Conservation (phyloP, 2,329 filamentous ascomycete genomes). For the Didymella keratinophila region DNA sequence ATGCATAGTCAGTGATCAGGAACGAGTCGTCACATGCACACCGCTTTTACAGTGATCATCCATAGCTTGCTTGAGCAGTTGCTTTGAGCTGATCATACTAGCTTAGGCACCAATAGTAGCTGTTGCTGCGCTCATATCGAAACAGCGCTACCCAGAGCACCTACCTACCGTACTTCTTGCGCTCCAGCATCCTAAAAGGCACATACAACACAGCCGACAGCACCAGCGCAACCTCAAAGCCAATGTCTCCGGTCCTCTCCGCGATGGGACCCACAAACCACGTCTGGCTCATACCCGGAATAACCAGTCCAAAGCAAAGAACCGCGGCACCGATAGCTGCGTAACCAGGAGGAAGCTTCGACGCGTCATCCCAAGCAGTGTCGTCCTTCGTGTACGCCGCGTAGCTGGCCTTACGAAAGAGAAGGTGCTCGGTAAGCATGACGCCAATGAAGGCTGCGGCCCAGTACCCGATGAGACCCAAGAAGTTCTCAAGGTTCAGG, state of each 20-base stretch:
- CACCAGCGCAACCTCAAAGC: constrained; percentile 69
- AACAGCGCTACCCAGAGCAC: background rate
- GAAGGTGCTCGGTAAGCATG: constrained; percentile 48
- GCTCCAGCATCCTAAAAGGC: constrained; percentile 54
- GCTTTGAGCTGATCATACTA: background rate
- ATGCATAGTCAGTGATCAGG: background rate
- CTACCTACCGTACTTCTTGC: constrained; percentile 31
- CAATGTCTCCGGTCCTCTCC: constrained; percentile 67
- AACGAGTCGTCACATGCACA: constrained; percentile 14
- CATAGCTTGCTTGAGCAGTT: background rate
- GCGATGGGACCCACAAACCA: constrained; percentile 71
- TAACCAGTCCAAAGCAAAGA: constrained; percentile 57
- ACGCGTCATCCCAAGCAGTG: constrained; percentile 51
- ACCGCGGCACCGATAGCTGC: constrained; percentile 52
- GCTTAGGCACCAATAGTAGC: no score
- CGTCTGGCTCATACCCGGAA: constrained; percentile 67
- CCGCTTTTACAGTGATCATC: background rate
- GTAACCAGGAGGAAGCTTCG: constrained; percentile 52
- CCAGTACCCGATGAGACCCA: constrained; percentile 50
- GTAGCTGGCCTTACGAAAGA: constrained; percentile 48
- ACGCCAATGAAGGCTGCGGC: constrained; percentile 46
- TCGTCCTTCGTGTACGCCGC: constrained; percentile 49
- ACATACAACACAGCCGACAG: constrained; percentile 56
- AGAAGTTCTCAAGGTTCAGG: constrained; percentile 57
- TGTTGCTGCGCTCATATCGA: background rate